Evolutionary conservation across 2,329 filamentous ascomycete species (phyloP), one percentile per base, ranked within the genome.

Genomic region (Lasiodiplodia gonubiensis): DNA sequence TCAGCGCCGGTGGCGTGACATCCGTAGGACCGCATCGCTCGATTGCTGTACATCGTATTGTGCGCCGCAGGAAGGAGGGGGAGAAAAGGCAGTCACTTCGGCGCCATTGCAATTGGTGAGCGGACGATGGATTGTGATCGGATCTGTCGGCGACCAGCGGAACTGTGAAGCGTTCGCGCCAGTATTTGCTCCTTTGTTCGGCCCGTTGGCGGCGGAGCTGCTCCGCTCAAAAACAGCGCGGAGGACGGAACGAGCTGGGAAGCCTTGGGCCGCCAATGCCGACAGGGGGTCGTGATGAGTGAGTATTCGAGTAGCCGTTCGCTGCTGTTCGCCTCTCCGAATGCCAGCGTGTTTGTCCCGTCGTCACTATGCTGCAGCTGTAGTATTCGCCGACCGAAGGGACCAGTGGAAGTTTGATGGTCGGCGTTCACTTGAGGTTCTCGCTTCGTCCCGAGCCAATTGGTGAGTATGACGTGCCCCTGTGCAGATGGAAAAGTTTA

Each of bases 401-500:
- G 18, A n/a, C 30, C 35, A 37, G 8, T 8, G 16, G 12, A 46
- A 18, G 63, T 33, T 64, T 25, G 8, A 30, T 53, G 48, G 59
- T 63, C 27, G 42, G 18, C 51, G 60, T 39, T 48, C 23, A 12
- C 23, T 65, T 54, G n/a, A 4, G 18, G 16, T 25, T 27, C 46
- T 65, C 63, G 63, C 49, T 65, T 65, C 63, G 52, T 54, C 37
- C 64, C 64, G 64, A 59, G 51, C 63, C 23, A 30, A 39, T 25
- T 27, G 39, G 35, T 30, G 52, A 27, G 18, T 49, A 51, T 63
- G 59, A 63, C 59, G 59, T 63, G 59, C 42, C 46, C 30, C n/a
- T 33, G 46, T 37, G 57, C n/a, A 4, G 23, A 37, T 25, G 27
- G 27, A 16, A 61, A 63, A 63, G 37, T 63, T 25, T 25, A 63